These are phyloP conservation scores for Fusarium redolens DNA, from an alignment of 2,329 filamentous ascomycete species.

Conservation along the genomic window DNA sequence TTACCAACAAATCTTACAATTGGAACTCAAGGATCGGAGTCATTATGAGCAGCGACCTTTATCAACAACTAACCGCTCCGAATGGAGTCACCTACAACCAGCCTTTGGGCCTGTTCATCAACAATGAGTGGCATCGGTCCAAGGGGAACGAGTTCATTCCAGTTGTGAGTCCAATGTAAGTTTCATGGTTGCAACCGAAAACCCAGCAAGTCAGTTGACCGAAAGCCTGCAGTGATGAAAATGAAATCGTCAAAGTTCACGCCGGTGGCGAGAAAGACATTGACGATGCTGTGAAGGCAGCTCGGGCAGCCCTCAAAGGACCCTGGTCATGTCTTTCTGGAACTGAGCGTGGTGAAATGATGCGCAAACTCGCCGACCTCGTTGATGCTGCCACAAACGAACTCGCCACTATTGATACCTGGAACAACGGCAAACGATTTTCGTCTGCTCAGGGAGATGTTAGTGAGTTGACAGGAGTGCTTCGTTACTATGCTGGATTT, in stretches of 20 bases:
- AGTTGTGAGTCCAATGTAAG: slow-evolving; percentile 62
- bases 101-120: slow-evolving; percentile 79
- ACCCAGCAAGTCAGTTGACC: too few relatives aligned
- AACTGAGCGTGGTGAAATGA: slow-evolving; percentile 74
- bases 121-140: slow-evolving; percentile 77
- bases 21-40: too few relatives aligned
- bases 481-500: slow-evolving; percentile 82
- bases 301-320: slow-evolving; percentile 74
- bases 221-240: slow-evolving; percentile 39
- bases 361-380: slow-evolving; percentile 77
- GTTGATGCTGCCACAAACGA: slow-evolving; percentile 68
- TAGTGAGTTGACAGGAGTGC: slow-evolving; percentile 55
- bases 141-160: slow-evolving; percentile 66
- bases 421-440: slow-evolving; percentile 82
- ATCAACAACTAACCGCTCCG: slow-evolving; percentile 47
- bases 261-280: slow-evolving; percentile 46
- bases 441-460: slow-evolving; percentile 73
- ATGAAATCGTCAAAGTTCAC: slow-evolving; percentile 48
- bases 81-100: slow-evolving; percentile 76
- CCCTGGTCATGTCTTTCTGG: slow-evolving; percentile 75
- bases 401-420: slow-evolving; percentile 73
- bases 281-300: slow-evolving; percentile 53
- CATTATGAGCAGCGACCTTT: background rate
- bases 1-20: too few relatives aligned
- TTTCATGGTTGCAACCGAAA: too few relatives aligned